Base-by-base conservation (phyloP, 192 early-diverging fungal genomes). In the Dimargaris cristalligena region DNA sequence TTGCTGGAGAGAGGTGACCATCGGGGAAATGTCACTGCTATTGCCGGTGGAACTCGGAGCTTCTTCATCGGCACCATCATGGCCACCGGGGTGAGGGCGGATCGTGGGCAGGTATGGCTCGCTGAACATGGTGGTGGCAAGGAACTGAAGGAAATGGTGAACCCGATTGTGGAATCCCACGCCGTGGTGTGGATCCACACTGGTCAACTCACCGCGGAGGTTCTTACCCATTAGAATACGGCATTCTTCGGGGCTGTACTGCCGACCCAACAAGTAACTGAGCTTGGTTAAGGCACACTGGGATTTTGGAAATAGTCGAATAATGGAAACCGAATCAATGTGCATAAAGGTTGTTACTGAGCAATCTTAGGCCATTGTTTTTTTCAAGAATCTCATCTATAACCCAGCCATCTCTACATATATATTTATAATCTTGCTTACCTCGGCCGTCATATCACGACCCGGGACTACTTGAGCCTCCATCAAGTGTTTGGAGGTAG, bases 201-300 rank as follows among this genome's bases (percentile, higher is more conserved):
- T 80, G 0, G 95, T 91, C 38, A 99, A 71, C 67, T 99, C 96
- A 38, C 96, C 96, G 26, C 96, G 82, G 4, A 99, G 72, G 63
- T 87, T 94, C 35, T 71, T 74, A 11, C 83, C 81, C 69, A 99
- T 87, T 54, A 90, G 69, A 25, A 80, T 74, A 8, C 91, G 86
- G 63, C 91, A 85, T 60, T 78, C 68, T 25, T 79, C 72, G 9
- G 83, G 78, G n/a, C 78, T 59, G 58, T 80, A 71, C 0, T 62
- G 64, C 34, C 86, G 82, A 44, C 91, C 86, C 11, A 99, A 72
- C 31, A 99, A 70, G 61, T 94, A 99, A 32, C 88, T 85, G 18
- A 99, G 82, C 67, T 99, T 99, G 20, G 93, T 92, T 8, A 99
- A 65, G 0, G 95, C 95, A 56, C 93, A 99, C 68, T 78, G 48